Conservation (phyloP, 2,329 filamentous ascomycete species). For the Setomelanomma holmii region DNA sequence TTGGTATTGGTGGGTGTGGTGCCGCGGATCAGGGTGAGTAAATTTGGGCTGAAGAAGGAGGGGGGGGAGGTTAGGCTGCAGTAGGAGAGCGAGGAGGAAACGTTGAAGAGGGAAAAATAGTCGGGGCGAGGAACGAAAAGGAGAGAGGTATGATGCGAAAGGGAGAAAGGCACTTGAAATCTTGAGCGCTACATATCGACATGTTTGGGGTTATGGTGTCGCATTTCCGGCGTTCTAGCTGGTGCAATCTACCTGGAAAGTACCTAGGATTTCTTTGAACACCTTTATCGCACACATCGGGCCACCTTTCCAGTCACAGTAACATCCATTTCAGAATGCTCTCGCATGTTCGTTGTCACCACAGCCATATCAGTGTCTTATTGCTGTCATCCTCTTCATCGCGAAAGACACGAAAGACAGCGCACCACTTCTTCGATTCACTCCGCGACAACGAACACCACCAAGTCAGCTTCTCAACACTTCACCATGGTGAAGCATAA, state of each 20-base stretch:
- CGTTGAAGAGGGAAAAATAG: neutral
- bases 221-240: neutral
- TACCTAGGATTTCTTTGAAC: neutral
- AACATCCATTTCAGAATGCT: neutral
- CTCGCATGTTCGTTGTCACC: neutral
- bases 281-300: neutral
- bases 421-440: neutral
- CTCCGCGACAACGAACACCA: neutral
- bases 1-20: constrained; percentile 75
- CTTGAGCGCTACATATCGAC: too few relatives aligned
- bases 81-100: neutral
- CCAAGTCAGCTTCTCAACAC: too few relatives aligned
- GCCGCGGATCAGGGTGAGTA: constrained; percentile 80
- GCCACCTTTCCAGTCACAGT: neutral
- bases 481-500: too few relatives aligned
- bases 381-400: neutral
- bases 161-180: too few relatives aligned
- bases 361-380: neutral
- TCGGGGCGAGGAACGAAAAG: neutral
- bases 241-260: neutral
- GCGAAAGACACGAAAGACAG: too few relatives aligned
- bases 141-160: neutral
- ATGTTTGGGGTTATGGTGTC: neutral
- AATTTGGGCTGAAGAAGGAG: constrained; percentile 67
- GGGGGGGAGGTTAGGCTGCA: neutral